Conservation (phyloP, 257 asterid species). For the Przewalskia tangutica region DNA sequence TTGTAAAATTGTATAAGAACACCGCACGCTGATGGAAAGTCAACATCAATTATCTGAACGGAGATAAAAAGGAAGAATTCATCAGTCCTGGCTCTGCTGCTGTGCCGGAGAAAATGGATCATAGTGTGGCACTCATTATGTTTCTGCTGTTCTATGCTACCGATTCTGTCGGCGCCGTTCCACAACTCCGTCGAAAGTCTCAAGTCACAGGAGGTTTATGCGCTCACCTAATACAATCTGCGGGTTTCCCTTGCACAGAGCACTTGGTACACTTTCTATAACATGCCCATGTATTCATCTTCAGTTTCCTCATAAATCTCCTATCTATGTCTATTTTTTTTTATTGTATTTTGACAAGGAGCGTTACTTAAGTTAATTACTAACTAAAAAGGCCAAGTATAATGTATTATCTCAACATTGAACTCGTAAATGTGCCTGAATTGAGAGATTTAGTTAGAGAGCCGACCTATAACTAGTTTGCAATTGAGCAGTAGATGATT, state of each 20-base stretch:
- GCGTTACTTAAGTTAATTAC: neutral
- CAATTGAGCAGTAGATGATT: neutral
- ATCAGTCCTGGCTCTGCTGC: neutral
- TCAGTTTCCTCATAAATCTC: neutral
- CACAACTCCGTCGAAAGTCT: slow-evolving; percentile 30
- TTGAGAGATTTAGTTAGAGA: neutral
- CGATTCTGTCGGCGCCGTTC: slow-evolving; percentile 19
- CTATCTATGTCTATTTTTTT: neutral
- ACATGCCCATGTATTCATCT: neutral
- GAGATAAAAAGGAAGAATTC: neutral
- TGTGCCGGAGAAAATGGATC: slow-evolving; percentile 7
- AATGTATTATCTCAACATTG: neutral
- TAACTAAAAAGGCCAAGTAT: neutral
- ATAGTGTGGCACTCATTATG: slow-evolving; percentile 3
- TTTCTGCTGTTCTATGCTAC: slow-evolving; percentile 25
- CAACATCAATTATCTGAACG: too few species aligned
- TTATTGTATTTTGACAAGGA: neutral
- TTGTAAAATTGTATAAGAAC: too few species aligned
- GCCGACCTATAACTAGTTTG: neutral
- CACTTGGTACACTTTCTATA: slow-evolving; percentile 43
- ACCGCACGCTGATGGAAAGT: too few species aligned
- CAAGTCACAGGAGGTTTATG: slow-evolving; percentile 60
- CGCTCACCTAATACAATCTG: slow-evolving; percentile 49
- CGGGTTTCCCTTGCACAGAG: slow-evolving; percentile 82
- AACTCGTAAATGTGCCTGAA: neutral